Conservation (phyloP, 305 asterid species). For the Plantago coronopus region DNA sequence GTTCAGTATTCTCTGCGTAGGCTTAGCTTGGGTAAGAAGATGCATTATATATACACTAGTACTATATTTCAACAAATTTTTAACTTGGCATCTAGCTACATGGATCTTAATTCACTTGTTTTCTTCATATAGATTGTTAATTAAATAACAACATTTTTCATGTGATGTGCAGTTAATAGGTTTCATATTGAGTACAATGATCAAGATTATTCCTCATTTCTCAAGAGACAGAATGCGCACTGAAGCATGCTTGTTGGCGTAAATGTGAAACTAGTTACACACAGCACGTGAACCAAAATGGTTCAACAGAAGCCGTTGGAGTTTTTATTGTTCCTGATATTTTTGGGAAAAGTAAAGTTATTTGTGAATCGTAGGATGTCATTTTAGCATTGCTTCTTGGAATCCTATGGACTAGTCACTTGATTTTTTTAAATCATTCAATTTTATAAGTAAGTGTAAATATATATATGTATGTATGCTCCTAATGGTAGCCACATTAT, state of each 20-base stretch:
- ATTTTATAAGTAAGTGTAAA: too few species aligned
- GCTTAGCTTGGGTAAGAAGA: slow-evolving; percentile 49
- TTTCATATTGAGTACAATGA: slow-evolving; percentile 35
- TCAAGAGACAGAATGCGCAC: slow-evolving; percentile 23
- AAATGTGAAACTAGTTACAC: slow-evolving; percentile 1
- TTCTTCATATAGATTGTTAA: too few species aligned
- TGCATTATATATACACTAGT: too few species aligned
- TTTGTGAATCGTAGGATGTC: too few species aligned
- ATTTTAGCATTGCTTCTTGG: too few species aligned
- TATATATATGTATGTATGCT: too few species aligned
- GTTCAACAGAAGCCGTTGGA: background rate
- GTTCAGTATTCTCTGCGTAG: slow-evolving; percentile 55
- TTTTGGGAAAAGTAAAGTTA: background rate
- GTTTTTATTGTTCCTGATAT: background rate
- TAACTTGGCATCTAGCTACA: background rate
- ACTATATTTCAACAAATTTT: background rate
- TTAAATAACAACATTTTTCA: background rate
- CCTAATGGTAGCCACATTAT: too few species aligned
- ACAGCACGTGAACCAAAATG: background rate
- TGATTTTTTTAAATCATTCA: too few species aligned
- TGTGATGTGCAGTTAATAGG: slow-evolving; percentile 39
- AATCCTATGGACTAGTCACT: too few species aligned
- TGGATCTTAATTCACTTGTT: too few species aligned
- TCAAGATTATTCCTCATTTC: slow-evolving; percentile 35
- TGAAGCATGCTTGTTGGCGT: slow-evolving; percentile 38